Conservation (phyloP, 2,329 filamentous ascomycete genomes). For the Fusarium sp. region DNA sequence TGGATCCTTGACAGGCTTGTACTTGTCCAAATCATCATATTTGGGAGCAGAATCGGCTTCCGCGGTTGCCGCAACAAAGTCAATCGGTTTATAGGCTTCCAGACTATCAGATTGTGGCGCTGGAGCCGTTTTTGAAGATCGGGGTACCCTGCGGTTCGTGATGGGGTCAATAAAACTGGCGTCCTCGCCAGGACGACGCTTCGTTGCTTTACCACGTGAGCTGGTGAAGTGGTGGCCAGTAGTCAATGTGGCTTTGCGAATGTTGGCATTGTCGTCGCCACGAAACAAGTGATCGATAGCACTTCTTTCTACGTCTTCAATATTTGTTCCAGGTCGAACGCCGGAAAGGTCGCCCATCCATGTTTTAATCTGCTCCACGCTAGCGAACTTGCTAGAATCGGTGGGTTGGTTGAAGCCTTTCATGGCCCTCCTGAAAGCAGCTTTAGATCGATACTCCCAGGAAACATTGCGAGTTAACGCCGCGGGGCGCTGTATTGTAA, state of each 20-base stretch:
- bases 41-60: conserved; percentile 43
- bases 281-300: conserved; percentile 59
- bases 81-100: conserved; percentile 52
- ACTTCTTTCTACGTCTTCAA: conserved; percentile 59
- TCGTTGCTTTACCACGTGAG: conserved; percentile 33
- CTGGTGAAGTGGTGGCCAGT: conserved; percentile 51
- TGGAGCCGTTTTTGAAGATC: conserved; percentile 31
- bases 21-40: conserved; percentile 52
- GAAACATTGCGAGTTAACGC: conserved; percentile 57
- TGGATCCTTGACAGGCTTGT: conserved; percentile 51
- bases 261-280: conserved; percentile 45
- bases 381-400: conserved; percentile 52
- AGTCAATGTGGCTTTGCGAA: conserved; percentile 49
- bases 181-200: conserved; percentile 33
- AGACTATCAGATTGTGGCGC: conserved; percentile 49
- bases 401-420: conserved; percentile 53
- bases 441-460: conserved; percentile 59
- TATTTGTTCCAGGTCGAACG: conserved; percentile 55
- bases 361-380: conserved; percentile 51
- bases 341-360: conserved; percentile 54
- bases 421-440: conserved; percentile 56
- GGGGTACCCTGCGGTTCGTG: conserved; percentile 64
- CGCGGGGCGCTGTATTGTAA: conserved; percentile 61
- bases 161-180: conserved; percentile 64
- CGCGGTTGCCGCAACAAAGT: conserved; percentile 37